Percentiles rank a stretch among this genome's conserved stretches.
phyloP scores from a whole-genome alignment of 495 filamentous ascomycete species.

The Chaetomidium leptoderma region DNA sequence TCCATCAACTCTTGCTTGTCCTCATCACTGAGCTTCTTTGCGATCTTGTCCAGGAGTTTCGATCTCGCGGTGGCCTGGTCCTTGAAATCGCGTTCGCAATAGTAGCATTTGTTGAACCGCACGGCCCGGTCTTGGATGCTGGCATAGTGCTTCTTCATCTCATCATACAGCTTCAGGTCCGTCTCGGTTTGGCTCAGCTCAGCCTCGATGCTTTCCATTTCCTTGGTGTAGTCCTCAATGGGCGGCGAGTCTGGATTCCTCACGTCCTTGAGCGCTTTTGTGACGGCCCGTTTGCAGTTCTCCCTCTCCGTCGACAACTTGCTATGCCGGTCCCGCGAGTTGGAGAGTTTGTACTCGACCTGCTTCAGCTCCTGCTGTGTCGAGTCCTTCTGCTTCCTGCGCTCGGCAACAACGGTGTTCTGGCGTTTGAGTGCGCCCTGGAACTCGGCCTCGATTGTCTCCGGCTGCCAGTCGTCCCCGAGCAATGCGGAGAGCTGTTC shows the following conservation, averaged over 20 bases:
- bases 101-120: constrained; percentile 60
- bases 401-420: constrained; percentile 49
- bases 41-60: constrained; percentile 57
- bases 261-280: constrained; percentile 38
- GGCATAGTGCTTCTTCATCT: constrained; percentile 59
- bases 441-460: constrained; percentile 67
- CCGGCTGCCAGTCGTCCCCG: constrained; percentile 60
- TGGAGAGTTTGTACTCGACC: constrained; percentile 71
- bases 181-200: constrained; percentile 57
- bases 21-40: constrained; percentile 54
- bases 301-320: constrained; percentile 62
- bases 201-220: constrained; percentile 49
- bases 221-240: constrained; percentile 39
- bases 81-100: constrained; percentile 63
- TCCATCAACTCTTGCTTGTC: constrained; percentile 50
- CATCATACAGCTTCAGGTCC: constrained; percentile 58
- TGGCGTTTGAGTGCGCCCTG: constrained; percentile 59
- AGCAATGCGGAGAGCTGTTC: constrained; percentile 62
- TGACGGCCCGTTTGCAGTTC: constrained; percentile 49
- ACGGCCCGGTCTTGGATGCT: constrained; percentile 57
- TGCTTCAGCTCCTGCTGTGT: constrained; percentile 70
- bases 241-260: constrained; percentile 24
- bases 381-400: constrained; percentile 63
- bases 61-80: constrained; percentile 51
- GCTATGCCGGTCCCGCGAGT: constrained; percentile 53